Evolutionary conservation across 2,329 filamentous ascomycete genomes (phyloP).

Genomic region (Xylariaceae sp.): DNA sequence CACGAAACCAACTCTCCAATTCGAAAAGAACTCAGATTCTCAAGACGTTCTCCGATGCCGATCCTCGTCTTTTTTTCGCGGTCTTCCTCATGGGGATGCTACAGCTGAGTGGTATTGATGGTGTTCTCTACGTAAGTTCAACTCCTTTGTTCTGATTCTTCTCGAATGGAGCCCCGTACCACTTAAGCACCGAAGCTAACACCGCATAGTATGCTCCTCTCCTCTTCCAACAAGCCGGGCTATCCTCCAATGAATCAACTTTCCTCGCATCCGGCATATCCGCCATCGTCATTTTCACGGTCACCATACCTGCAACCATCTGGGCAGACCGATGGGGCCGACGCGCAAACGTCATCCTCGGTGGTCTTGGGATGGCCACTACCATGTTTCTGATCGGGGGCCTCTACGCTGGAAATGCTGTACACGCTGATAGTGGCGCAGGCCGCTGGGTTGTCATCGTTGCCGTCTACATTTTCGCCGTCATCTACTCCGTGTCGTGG

Average conservation of each 20-base stretch:
- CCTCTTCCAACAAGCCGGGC: slow-evolving; percentile 61
- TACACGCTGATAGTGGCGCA: slow-evolving; percentile 40
- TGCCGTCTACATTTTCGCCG: slow-evolving; percentile 53
- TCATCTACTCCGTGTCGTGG: slow-evolving; percentile 53
- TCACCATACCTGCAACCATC: slow-evolving; percentile 40
- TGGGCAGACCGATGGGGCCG: slow-evolving; percentile 60
- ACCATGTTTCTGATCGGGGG: slow-evolving; percentile 57
- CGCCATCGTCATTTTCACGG: slow-evolving; percentile 32
- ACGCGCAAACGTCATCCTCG: slow-evolving; percentile 54
- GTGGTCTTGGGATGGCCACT: slow-evolving; percentile 51
- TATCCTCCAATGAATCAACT: slow-evolving; percentile 45
- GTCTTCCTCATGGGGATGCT: slow-evolving; percentile 62
- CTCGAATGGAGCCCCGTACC: no score
- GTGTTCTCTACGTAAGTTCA: slow-evolving; percentile 52
- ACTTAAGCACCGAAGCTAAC: no score
- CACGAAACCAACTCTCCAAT: slow-evolving; percentile 32
- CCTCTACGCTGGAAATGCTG: slow-evolving; percentile 50
- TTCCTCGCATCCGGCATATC: slow-evolving; percentile 33
- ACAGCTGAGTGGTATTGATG: slow-evolving; percentile 64
- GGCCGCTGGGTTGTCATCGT: slow-evolving; percentile 56
- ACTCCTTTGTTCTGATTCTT: slow-evolving; percentile 34
- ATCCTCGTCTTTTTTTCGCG: slow-evolving; percentile 51
- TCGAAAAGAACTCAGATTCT: slow-evolving; percentile 38
- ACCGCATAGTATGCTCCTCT: slow-evolving; percentile 62
- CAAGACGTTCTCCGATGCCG: slow-evolving; percentile 23